Base-by-base conservation (phyloP, 2,329 filamentous ascomycete genomes). In the Emmonsiellopsis sp. region DNA sequence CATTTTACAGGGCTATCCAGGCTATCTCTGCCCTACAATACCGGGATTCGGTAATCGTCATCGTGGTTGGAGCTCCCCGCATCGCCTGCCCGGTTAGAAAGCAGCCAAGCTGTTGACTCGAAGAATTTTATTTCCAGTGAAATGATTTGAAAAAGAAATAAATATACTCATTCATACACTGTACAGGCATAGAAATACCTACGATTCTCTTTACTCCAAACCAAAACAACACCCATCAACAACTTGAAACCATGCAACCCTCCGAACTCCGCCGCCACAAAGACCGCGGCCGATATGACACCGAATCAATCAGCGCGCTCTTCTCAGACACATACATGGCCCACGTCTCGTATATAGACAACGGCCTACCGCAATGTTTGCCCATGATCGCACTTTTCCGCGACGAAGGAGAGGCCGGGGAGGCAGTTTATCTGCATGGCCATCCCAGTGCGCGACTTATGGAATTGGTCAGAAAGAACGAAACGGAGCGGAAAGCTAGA, bases 371-470 rank as follows among this genome's bases (percentile, higher is more conserved):
- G 9, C 45, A 48, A 48, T 48, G 45, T 26, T 26, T 48, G 13
- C 45, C 45, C 7, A 48, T 48, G 32, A 26, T 48, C 45, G 45
- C 45, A 5, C 45, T 48, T 10, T 48, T 48, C 32, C 15, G 45
- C 15, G 11, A 10, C 5, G 45, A 48, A 15, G 32, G 26, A 2
- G 45, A 48, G 16, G 20, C 20, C 3, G 45, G 45, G 9, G 45
- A 48, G 34, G 45, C 10, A 13, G 32, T 37, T 56, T 94, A 93
- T 67, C 78, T 94, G 6, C 89, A 94, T 70, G 88, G 88, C 64
- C 93, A 91, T 68, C 84, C 91, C 60, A 87, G 83, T 55, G 83
- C 83, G 1, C 84, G 89, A 6, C 75, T 95, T 34, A 85, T 91
- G 77, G 85, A 84, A 57, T 67, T 86, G 5, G 75, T 81, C 10